phyloP scores from a whole-genome alignment of 192 early-diverging fungal species.

The Coemansia erecta region DNA sequence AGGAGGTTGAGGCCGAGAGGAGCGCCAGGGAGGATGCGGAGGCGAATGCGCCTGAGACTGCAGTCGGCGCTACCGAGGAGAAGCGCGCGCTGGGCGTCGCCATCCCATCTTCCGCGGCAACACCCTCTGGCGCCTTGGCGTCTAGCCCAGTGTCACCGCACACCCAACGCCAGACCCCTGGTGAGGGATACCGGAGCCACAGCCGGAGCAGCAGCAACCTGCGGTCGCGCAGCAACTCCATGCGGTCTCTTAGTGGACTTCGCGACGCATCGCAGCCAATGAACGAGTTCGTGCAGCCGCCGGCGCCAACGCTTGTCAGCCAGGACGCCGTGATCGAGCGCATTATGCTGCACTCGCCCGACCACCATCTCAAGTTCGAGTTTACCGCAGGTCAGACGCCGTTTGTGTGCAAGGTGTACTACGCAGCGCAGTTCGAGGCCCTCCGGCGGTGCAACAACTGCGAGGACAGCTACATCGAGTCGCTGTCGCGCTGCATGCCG shows the following conservation, averaged over 20 bases:
- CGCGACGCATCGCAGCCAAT: slow-evolving; percentile 9
- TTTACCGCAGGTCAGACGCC: slow-evolving; percentile 74
- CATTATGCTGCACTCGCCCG: slow-evolving; percentile 33
- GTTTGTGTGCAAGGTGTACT: slow-evolving; percentile 88
- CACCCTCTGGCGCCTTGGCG: too few relatives aligned
- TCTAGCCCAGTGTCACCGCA: too few relatives aligned
- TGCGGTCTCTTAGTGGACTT: neutral
- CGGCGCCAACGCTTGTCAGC: neutral
- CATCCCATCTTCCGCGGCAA: too few relatives aligned
- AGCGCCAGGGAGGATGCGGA: neutral
- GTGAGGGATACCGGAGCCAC: too few relatives aligned
- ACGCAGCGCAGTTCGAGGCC: slow-evolving; percentile 89
- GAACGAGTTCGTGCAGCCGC: slow-evolving; percentile 31
- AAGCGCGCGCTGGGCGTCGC: neutral
- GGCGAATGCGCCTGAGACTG: neutral
- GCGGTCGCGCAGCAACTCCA: slow-evolving; percentile 2
- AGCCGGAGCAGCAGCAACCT: too few relatives aligned
- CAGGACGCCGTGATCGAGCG: slow-evolving; percentile 29
- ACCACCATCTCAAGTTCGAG: slow-evolving; percentile 48
- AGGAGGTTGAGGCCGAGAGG: slow-evolving; percentile 13
- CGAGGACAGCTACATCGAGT: slow-evolving; percentile 80
- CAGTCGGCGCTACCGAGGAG: neutral
- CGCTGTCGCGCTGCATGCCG: slow-evolving; percentile 80
- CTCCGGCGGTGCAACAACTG: slow-evolving; percentile 81
- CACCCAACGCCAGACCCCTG: too few relatives aligned